These are phyloP conservation scores for Fusarium brachygibbosum DNA, from an alignment of 2,329 filamentous ascomycete genomes.

Conservation along the genomic window DNA sequence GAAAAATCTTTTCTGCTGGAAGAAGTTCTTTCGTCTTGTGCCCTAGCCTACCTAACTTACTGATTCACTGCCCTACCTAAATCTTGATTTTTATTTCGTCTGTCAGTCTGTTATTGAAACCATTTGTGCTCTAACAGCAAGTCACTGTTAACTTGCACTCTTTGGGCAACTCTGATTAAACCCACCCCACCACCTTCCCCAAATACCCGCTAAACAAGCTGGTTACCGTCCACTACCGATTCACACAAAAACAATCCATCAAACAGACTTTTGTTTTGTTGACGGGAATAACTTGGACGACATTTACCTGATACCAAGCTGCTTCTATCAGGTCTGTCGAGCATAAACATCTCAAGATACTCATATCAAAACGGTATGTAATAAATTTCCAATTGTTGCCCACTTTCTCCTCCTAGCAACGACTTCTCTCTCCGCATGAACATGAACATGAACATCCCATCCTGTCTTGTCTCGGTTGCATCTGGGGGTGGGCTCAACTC, in stretches of 20 bases:
- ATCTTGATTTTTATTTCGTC: conserved; percentile 5
- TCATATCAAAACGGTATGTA: conserved; percentile 26
- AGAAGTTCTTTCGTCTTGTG: conserved; percentile 16
- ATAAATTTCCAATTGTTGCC: background rate
- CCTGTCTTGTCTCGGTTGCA: conserved; percentile 31
- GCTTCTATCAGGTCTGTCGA: background rate
- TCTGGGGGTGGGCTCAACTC: conserved; percentile 43
- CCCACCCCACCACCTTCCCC: conserved; percentile 41
- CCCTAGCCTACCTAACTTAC: conserved; percentile 14
- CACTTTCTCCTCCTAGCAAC: conserved; percentile 1
- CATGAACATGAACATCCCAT: background rate
- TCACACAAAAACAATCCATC: conserved; percentile 42
- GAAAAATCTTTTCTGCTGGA: background rate
- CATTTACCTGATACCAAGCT: conserved; percentile 1
- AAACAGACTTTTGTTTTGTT: conserved; percentile 28
- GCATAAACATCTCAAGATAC: background rate
- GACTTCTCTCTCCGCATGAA: conserved; percentile 24
- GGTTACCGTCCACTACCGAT: conserved; percentile 40
- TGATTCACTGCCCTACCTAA: conserved; percentile 3
- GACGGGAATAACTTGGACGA: conserved; percentile 5
- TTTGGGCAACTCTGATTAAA: conserved; percentile 33
- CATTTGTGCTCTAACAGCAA: conserved; percentile 18
- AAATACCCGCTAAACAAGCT: conserved; percentile 45
- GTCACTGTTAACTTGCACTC: conserved; percentile 24
- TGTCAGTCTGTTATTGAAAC: background rate